phyloP scores from a whole-genome alignment of 257 asterid species.

The Eucommia ulmoides region DNA sequence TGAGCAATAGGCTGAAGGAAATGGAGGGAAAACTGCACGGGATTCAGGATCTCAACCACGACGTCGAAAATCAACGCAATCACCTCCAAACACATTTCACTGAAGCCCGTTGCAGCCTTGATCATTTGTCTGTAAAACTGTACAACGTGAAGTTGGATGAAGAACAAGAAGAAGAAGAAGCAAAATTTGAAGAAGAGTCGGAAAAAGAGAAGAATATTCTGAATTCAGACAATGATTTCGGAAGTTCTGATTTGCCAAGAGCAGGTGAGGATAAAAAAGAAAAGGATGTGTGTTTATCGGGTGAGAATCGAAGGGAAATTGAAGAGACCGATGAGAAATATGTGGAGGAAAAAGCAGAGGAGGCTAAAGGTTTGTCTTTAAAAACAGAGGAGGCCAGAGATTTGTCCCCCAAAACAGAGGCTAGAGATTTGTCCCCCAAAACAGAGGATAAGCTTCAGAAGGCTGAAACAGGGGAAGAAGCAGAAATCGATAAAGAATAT shows the following conservation, averaged over 20 bases:
- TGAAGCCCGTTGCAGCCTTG: too few relatives aligned
- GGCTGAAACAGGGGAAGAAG: constrained; percentile 18
- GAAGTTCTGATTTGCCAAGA: constrained; percentile 6
- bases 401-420: background rate
- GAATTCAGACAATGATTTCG: background rate
- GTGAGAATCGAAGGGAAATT: constrained; percentile 8
- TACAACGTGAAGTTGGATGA: constrained; percentile 15
- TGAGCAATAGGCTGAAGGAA: too few relatives aligned
- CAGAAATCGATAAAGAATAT: too few relatives aligned
- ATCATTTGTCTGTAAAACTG: too few relatives aligned
- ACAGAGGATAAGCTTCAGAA: constrained; percentile 6
- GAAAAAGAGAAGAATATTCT: constrained; percentile 3
- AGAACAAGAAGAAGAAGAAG: constrained; percentile 7
- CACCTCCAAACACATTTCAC: too few relatives aligned
- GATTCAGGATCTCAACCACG: too few relatives aligned
- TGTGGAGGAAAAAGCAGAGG: constrained; percentile 16
- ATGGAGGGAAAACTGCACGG: too few relatives aligned
- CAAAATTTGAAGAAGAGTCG: constrained; percentile 6
- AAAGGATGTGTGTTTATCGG: constrained; percentile 10
- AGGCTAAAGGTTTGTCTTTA: constrained; percentile 10
- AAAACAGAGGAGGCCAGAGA: too few relatives aligned
- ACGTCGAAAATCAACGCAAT: too few relatives aligned
- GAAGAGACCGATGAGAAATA: constrained; percentile 11
- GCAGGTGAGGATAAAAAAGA: constrained; percentile 15
- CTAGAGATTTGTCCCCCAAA: constrained; percentile 8